Base-by-base conservation (phyloP, 352 stramenopile genomes). In the Elongisporangium senticosum region DNA sequence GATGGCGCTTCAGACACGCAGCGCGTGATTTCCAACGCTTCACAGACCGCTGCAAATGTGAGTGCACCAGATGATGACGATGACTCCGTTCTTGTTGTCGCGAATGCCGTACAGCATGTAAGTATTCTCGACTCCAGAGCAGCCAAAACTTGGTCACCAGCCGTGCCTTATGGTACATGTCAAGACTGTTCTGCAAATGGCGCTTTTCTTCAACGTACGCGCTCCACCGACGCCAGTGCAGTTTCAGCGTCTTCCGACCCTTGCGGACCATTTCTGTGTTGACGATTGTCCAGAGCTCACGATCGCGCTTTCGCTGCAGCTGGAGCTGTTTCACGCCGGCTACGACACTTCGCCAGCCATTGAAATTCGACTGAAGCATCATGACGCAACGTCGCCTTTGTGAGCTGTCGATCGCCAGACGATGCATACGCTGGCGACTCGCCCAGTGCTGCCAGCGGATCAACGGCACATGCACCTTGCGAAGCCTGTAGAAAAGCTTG, bases 101-200 rank as follows among this genome's bases (percentile, higher is more conserved):
- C 4, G 15, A 24, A 7, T 75, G 10, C 0, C 24, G 33, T 8
- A 65, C 15, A 1, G 61, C 20, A 3, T 55, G 59, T 10, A 75
- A 53, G 40, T 68, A 83, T 50, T 88, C 80, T 40, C 83, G 75
- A 4, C 57, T 55, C 80, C 80, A 90, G 7, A 79, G 39, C 7
- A 87, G 49, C 80, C 80, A 90, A 52, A 67, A 76, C 53, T 83
- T 87, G 0, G 78, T 89, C 11, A 89, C 39, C n/a, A 86, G 7
- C 0, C 75, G 66, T 4, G 80, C 78, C 49, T 64, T 69, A 33
- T 78, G 57, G 51, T 89, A 90, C 14, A 67, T 54, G 4, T 68
- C 61, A 0, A 84, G 49, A 24, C 80, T 90, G 4, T 57, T n/a
- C 2, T 70, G 55, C n/a, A 90, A 51, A 26, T 86, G 62, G 1